Evolutionary conservation across 306 rosid species (phyloP), one percentile per base, ranked within the genome.

Genomic region (Vigna reflexopilosa): DNA sequence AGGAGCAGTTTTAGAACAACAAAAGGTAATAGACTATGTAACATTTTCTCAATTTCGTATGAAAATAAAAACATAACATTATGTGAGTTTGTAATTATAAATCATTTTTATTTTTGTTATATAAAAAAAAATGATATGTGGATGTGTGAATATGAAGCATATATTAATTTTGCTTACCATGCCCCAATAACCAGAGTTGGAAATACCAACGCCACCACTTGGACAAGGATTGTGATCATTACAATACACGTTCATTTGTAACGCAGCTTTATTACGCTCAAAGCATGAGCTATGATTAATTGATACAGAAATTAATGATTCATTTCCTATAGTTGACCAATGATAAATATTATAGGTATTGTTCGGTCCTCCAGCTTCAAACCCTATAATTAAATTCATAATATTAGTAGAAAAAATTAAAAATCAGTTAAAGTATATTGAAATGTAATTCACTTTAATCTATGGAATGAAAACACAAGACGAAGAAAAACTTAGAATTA

Each of bases 191-290:
- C 97, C 97, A 28, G 95, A 95, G 81, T 93, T 91, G 82, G 87
- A 90, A 52, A 93, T 75, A 48, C 95, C 97, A 80, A 91, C 97
- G 6, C 93, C 98, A 16, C 72, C 90, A 51, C 55, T 11, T 13
- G 95, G 97, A 76, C 98, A 92, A 49, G 22, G 56, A 3, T 2
- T 51, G 62, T 75, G 85, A 75, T 9, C 69, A 38, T 88, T 93
- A 81, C 96, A 93, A 45, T 88, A 84, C 84, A 93, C 97, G 50
- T 87, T 90, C 89, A 91, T 70, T 73, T 80, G 83, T 5, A 91
- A 91, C 28, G 98, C 97, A 67, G 89, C 72, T 85, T 93, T 90
- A 63, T 93, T 93, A 36, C 86, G 91, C 4, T 88, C 90, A 70
- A 93, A 93, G 74, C 80, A 63, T 26, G 98, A 93, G 5, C 87